Evolutionary conservation across 305 asterid species (phyloP), one percentile per base, ranked within the genome.

Genomic region (Striga hermonthica): DNA sequence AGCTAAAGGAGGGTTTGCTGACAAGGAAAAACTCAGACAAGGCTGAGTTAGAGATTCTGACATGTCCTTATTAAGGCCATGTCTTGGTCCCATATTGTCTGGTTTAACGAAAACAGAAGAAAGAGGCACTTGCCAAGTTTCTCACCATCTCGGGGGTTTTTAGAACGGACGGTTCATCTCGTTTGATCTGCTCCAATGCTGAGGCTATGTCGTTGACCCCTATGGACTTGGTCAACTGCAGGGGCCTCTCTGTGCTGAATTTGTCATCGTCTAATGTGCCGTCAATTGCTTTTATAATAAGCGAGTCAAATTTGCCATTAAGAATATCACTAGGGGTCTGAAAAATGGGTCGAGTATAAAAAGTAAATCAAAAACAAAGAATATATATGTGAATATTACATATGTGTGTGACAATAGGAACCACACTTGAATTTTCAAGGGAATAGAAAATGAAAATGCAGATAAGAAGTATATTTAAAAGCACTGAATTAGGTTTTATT

Each of bases 271-370:
- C 76, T n/a, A 62, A 60, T 71, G 68, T 78, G 61, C 68, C 77
- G 39, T 81, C 86, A 31, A 22, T 22, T 22, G 31, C 31, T 22
- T 22, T 22, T 22, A 22, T 22, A 22, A 22, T 22, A 1, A 22
- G 31, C 31, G 31, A 22, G 31, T 22, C 31, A 22, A 70, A 69
- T 55, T 78, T 59, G 69, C 75, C 87, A 60, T 72, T 85, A 9
- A 75, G 75, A 68, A 72, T 67, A 74, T 72, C 81, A 70, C 73
- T 65, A 55, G 85, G 78, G 66, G 76, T 77, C 99, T 94, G 91
- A 73, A 69, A 22, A 12, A 72, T 74, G 44, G n/a, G 56, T 54
- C 3, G 56, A 57, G 68, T 22, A 56, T 47, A 9, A 4, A 7
- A 52, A 55, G 52, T 48, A 50, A 38, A 50, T 58, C 22, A 62